These are phyloP conservation scores for Fusarium pseudocircinatum DNA, from an alignment of 2,329 filamentous ascomycete genomes.

Conservation along the genomic window DNA sequence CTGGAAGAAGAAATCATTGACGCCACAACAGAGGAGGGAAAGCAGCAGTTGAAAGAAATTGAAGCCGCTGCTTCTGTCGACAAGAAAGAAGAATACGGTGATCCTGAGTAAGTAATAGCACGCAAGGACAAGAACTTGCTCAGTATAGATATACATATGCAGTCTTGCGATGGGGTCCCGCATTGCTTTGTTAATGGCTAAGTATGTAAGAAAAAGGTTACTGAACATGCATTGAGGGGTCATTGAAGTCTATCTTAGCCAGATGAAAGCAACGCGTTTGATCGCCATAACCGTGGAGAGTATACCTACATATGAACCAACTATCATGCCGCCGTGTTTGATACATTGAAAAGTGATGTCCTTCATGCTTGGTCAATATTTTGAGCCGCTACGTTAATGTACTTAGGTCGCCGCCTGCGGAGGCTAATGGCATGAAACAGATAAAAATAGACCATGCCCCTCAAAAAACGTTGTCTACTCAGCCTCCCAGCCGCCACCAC, in stretches of 20 bases:
- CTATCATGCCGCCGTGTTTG: background rate
- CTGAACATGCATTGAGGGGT: background rate
- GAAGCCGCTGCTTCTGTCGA: conserved; percentile 60
- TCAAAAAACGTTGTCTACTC: conserved; percentile 17
- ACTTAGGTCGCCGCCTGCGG: background rate
- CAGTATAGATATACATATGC: background rate
- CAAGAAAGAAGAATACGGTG: conserved; percentile 42
- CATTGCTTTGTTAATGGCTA: background rate
- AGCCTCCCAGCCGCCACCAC: conserved; percentile 26
- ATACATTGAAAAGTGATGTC: background rate
- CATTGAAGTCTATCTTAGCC: background rate
- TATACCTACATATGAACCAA: background rate
- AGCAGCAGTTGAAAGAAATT: conserved; percentile 79
- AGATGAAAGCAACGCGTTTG: background rate
- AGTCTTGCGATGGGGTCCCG: background rate
- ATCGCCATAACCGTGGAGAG: background rate
- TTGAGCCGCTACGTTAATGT: conserved; percentile 26
- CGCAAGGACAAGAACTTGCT: background rate
- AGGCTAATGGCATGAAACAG: conserved; percentile 13
- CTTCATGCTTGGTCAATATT: background rate
- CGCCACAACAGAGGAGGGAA: conserved; percentile 88
- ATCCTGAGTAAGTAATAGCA: conserved; percentile 53
- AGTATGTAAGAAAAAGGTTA: background rate
- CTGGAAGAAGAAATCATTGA: conserved; percentile 95
- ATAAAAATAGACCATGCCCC: conserved; percentile 34